phyloP scores from a whole-genome alignment of 305 asterid species.

The Solanum hybrid region DNA sequence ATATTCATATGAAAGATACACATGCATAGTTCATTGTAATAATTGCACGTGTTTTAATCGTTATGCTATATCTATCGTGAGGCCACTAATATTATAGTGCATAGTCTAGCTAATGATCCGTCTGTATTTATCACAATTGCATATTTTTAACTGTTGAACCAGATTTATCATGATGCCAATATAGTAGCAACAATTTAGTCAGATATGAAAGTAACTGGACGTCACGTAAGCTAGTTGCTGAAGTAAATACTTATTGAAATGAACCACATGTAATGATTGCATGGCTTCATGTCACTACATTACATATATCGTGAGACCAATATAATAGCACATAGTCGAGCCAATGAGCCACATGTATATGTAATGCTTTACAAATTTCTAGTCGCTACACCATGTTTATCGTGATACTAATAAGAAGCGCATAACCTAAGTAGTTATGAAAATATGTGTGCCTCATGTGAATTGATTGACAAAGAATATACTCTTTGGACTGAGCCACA shows the following conservation, averaged over 20 bases:
- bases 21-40: too few relatives aligned
- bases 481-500: not conserved
- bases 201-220: accelerated
- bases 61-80: not conserved
- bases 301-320: not conserved
- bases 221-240: not conserved
- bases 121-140: not conserved
- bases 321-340: not conserved
- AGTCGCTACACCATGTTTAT: not conserved
- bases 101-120: not conserved
- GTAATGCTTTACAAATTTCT: not conserved
- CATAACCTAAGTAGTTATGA: not conserved
- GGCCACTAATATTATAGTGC: not conserved
- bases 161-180: not conserved
- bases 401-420: not conserved
- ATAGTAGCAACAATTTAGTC: not conserved
- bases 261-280: not conserved
- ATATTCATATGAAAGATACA: not conserved
- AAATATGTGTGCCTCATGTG: not conserved
- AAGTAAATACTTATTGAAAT: not conserved
- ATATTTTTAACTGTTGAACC: too few relatives aligned
- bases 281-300: not conserved
- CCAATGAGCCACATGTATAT: not conserved
- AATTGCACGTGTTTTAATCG: not conserved
- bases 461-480: too few relatives aligned